Evolutionary conservation across 73 alveolate species (phyloP).

Genomic region (Paramecium bursaria): DNA sequence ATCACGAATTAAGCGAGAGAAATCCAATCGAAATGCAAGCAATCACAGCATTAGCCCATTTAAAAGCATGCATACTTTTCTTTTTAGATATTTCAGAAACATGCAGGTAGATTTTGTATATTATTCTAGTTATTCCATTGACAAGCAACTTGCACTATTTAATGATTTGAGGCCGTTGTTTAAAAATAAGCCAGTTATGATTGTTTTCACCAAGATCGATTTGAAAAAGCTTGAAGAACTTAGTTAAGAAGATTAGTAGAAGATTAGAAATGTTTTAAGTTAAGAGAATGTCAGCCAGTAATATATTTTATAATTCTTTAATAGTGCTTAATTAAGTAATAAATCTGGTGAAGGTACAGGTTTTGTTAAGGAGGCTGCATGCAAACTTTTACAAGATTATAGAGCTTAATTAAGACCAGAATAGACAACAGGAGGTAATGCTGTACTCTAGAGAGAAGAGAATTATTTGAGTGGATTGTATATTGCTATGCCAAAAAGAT

Average conservation of each 20-base stretch:
- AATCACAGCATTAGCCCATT: conserved; percentile 99
- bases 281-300: conserved; percentile 88
- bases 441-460: conserved; percentile 81
- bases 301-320: conserved; percentile 31
- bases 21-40: conserved; percentile 99
- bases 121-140: conserved; percentile 83
- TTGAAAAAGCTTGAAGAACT: conserved; percentile 85
- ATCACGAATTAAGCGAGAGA: conserved; percentile 97
- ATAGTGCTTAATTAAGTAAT: conserved; percentile 78
- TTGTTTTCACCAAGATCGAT: conserved; percentile 96
- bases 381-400: conserved; percentile 91
- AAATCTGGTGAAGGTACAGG: conserved; percentile 90
- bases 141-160: conserved; percentile 91
- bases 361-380: conserved; percentile 90
- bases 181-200: conserved; percentile 97
- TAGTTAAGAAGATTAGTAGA: conserved; percentile 75
- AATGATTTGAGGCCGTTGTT: conserved; percentile 97
- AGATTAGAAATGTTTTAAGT: conserved; percentile 82
- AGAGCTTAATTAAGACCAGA: conserved; percentile 87
- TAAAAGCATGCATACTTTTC: conserved; percentile 95
- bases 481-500: conserved; percentile 91
- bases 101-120: conserved; percentile 89
- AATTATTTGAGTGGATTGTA: conserved; percentile 84
- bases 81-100: conserved; percentile 98
- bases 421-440: conserved; percentile 71